Conservation (phyloP, 768 basidiomycete genomes). For the Amanita thiersii region DNA sequence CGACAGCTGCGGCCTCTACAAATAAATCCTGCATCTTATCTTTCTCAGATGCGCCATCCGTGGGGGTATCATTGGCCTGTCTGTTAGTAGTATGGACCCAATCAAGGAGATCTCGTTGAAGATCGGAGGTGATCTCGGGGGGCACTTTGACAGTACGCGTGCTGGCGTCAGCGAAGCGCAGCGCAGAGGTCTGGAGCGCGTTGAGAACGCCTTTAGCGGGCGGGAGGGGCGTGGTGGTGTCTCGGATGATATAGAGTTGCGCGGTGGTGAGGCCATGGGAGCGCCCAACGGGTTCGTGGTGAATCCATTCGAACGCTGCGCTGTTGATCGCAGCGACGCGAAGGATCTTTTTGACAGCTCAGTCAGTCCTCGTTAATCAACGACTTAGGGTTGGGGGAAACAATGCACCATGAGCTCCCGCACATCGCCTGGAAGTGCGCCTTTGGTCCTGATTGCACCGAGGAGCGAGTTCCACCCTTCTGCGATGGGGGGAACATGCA, state of each 20-base stretch:
- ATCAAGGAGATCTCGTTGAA: slow-evolving; percentile 29
- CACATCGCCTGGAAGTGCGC: slow-evolving; percentile 36
- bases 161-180: slow-evolving; percentile 52
- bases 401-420: slow-evolving; percentile 45
- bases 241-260: slow-evolving; percentile 49
- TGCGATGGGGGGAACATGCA: slow-evolving; percentile 40
- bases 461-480: slow-evolving; percentile 43
- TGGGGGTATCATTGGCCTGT: not conserved
- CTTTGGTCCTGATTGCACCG: slow-evolving; percentile 40
- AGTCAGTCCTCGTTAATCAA: not conserved
- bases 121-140: slow-evolving; percentile 26
- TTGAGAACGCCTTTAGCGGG: slow-evolving; percentile 32
- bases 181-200: slow-evolving; percentile 40
- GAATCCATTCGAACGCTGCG: slow-evolving; percentile 49
- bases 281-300: slow-evolving; percentile 44
- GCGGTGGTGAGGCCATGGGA: slow-evolving; percentile 40
- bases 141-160: slow-evolving; percentile 41
- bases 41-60: slow-evolving; percentile 10
- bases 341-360: slow-evolving; percentile 28
- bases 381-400: not conserved
- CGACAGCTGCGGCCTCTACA: slow-evolving; percentile 46
- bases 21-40: slow-evolving; percentile 33
- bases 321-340: slow-evolving; percentile 42
- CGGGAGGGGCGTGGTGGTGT: slow-evolving; percentile 32
- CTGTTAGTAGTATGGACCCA: slow-evolving; percentile 13